Evolutionary conservation across 495 filamentous ascomycete genomes (phyloP), one percentile per base, ranked within the genome.

Genomic region (Aspergillus wentii): DNA sequence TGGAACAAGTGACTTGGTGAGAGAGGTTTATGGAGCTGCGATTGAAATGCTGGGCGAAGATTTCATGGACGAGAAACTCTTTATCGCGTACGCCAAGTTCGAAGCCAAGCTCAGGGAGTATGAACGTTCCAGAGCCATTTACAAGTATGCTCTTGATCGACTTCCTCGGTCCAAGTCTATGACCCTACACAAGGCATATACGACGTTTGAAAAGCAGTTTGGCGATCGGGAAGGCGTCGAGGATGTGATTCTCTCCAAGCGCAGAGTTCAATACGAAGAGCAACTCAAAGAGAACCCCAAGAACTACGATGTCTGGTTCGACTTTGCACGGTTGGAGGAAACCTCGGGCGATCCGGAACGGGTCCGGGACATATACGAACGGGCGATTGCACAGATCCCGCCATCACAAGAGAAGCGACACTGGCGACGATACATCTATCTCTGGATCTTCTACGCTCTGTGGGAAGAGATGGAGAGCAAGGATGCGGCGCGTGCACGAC

Each of bases 201-300:
- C 94, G 0, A 90, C 85, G 0, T 98, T 98, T 47, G 94, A 97
- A 60, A 98, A 98, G 68, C 92, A 98, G 52, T 97, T 86, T 51
- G 92, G 92, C 41, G 91, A 97, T 56, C 78, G 77, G 20, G 86
- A 95, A 52, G 92, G 94, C 10, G 87, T 97, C 4, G 94, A 98
- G 52, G 86, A 96, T 50, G 92, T 97, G 8, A 85, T 98, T 22
- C 51, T 96, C 3, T 86, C 88, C n/a, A 98, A 98, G 50, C 76
- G 92, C 43, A 65, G 92, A 42, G 83, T 94, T n/a, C 82, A 89
- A 29, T 98, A 95, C 59, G 88, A 95, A 62, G 88, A 95, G 47
- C 83, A 90, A 49, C 75, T 94, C 47, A 89, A 89, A 62, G 86
- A 94, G 59, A 95, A 90, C 47, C 80, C 86, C 0, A 85, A 88